Base-by-base conservation (phyloP, 129 eudicot genomes). In the Lactuca saligna region DNA sequence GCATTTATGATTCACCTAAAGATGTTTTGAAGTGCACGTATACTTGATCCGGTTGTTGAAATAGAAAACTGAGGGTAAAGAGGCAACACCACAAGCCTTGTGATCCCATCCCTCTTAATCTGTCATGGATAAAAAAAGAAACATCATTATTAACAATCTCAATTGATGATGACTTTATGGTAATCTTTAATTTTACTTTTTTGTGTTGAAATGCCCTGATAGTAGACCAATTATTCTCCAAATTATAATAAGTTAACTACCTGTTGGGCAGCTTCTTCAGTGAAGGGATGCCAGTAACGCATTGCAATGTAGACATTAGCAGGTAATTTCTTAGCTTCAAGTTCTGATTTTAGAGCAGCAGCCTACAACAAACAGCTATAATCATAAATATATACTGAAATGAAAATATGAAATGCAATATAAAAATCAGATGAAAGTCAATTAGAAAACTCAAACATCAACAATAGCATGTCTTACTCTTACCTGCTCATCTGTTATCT, bases 211-310 rank as follows among this genome's bases (percentile, higher is more conserved):
- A 35, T 39, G 44, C 29, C 29, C 29, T 25, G 29, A 25, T 25
- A 25, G 29, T 1, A 25, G 29, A 25, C 29, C 29, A 25, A 25
- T 25, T 25, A 25, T 25, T 25, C 29, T 25, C 2, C 29, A 8
- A 42, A 8, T 42, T 3, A 8, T 42, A 42, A 42, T 8, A 42
- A 37, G 20, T 59, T 63, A 39, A 79, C 73, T 82, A 74, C 97
- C 97, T 87, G 84, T 15, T 85, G 75, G 61, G 85, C 87, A 65
- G 97, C 97, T 73, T 90, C 97, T 58, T 90, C 91, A 0, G 97
- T 90, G 68, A 87, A 90, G 10, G 95, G 97, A 69, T 85, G 86
- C 97, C 97, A 90, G 74, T 90, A 90, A 17, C 95, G 86, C 97
- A 90, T 90, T 42, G 89, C 97, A 50, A 90, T 91, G 67, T 90